Conservation (phyloP, 768 basidiomycete genomes). For the Kwoniella bestiolae region DNA sequence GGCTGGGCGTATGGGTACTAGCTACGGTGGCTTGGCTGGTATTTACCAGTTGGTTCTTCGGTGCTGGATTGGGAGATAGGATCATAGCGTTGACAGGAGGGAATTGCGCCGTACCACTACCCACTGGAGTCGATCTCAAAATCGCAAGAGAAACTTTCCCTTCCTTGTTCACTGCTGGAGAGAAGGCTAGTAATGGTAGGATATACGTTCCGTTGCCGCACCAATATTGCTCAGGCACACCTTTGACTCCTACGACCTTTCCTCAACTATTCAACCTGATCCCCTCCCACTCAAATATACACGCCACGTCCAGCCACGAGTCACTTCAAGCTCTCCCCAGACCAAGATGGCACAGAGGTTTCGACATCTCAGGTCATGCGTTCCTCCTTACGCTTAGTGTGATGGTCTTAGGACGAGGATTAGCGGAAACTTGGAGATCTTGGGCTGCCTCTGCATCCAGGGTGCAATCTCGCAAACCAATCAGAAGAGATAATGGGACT, state of each 20-base stretch:
- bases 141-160: conserved; percentile 9
- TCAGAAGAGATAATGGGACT: conserved; percentile 3
- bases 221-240: conserved; percentile 22
- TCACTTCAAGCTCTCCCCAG: conserved; percentile 25
- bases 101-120: conserved; percentile 38
- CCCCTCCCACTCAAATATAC: not conserved
- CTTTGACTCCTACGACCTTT: conserved; percentile 18
- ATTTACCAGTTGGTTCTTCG: conserved; percentile 52
- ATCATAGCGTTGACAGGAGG: conserved; percentile 47
- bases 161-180: conserved; percentile 11
- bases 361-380: conserved; percentile 92
- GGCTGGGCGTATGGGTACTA: conserved; percentile 30
- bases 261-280: conserved; percentile 29
- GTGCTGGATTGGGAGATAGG: conserved; percentile 47
- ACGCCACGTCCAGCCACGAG: conserved; percentile 15
- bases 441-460: conserved; percentile 11
- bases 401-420: conserved; percentile 77
- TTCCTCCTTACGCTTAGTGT: conserved; percentile 82
- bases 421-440: conserved; percentile 59
- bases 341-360: conserved; percentile 76
- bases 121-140: conserved; percentile 12
- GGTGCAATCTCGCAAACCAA: not conserved
- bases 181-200: not conserved
- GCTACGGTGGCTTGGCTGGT: conserved; percentile 40
- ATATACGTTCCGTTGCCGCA: conserved; percentile 22